Base-by-base conservation (phyloP, 1,139 yeast genomes). In the Lodderomyces oxycetoniae region DNA sequence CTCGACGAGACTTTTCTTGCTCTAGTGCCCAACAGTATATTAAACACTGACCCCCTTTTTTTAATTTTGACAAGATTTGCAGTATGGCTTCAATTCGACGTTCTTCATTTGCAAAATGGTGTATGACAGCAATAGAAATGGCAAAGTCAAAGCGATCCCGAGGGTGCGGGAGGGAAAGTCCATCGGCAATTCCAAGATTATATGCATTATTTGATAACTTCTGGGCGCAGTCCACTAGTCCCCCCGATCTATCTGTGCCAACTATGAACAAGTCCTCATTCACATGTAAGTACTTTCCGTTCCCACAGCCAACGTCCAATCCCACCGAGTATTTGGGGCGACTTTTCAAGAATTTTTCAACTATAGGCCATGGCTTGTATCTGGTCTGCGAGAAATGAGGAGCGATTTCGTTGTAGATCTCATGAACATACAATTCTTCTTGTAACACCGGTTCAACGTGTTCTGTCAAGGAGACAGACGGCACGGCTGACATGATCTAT, bases 341-440 rank as follows among this genome's bases (percentile, higher is more conserved):
- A 5, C 43, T 48, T 14, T 49, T 53, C 32, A 91, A 61, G 52
- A 83, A 91, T 42, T 67, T 60, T 36, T 84, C 86, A 12, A 93
- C 98, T 11, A 88, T 79, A 4, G 98, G 98, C 98, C 98, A 91
- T 17, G 97, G 97, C 62, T 86, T 89, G 59, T 88, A 91, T 27
- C 98, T 63, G 0, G 98, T 91, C 46, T 82, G 81, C 3, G 97
- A 88, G 55, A 91, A 91, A 55, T 93, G 98, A 9, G 79, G 52
- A 0, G 98, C 98, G 25, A 91, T 91, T 43, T 85, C 85, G 50
- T 91, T 85, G 61, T 91, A 91, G 2, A 93, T 95, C 14, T 75
- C 73, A 57, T 91, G 98, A 2, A 91, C 98, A 50, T 75, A 84
- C 36, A 71, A 70, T 34, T 80, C 76, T 53, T 91, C 98, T 52